Conservation (phyloP, 768 basidiomycete genomes). For the Pleurotus eryngii region DNA sequence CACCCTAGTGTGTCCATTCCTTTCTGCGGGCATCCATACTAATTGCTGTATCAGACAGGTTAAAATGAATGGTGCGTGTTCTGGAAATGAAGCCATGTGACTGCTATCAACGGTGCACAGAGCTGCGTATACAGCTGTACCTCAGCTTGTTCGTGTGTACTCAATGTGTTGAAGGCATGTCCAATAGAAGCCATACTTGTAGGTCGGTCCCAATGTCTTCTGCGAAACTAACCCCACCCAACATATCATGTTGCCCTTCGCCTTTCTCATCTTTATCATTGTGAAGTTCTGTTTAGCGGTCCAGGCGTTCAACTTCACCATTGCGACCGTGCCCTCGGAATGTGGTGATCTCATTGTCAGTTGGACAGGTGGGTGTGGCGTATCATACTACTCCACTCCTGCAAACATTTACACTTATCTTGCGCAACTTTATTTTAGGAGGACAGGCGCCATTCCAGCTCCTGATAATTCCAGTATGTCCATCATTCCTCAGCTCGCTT, state of each 20-base stretch:
- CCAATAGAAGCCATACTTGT: background rate
- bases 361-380: constrained; percentile 52
- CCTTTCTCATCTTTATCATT: background rate
- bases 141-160: too few species aligned
- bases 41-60: too few species aligned
- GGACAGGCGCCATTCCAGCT: constrained; percentile 53
- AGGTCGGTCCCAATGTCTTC: background rate
- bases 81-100: too few species aligned
- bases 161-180: background rate
- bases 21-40: too few species aligned
- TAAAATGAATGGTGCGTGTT: too few species aligned
- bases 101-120: too few species aligned
- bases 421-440: constrained; percentile 32
- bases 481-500: constrained; percentile 10
- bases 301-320: constrained; percentile 45
- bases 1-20: background rate
- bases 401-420: background rate
- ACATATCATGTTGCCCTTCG: constrained; percentile 1
- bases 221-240: background rate
- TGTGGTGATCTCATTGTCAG: constrained; percentile 60
- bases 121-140: too few species aligned
- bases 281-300: background rate
- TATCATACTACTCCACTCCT: too few species aligned
- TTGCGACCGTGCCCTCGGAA: constrained; percentile 38
- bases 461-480: constrained; percentile 47